phyloP scores from a whole-genome alignment of 1,284 basidiomycete species.

The Ustilago xerochloae region DNA sequence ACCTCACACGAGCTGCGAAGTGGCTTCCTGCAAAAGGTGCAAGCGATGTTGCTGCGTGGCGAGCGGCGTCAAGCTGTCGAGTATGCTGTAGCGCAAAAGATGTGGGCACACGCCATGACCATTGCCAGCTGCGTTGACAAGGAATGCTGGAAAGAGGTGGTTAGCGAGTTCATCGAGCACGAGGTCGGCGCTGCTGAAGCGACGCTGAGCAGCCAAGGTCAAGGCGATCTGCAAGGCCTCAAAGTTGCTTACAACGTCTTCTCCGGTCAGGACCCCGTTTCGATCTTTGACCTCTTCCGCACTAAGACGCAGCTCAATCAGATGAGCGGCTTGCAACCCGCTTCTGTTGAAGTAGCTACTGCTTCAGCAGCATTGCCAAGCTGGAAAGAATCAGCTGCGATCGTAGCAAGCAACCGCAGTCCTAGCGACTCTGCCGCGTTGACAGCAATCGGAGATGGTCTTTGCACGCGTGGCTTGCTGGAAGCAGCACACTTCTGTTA shows the following conservation, averaged over 20 bases:
- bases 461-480: conserved; percentile 78
- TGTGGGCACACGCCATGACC: conserved; percentile 96
- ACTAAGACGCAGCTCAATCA: conserved; percentile 50
- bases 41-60: conserved; percentile 72
- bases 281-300: conserved; percentile 60
- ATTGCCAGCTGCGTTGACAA: conserved; percentile 93
- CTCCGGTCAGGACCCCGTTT: conserved; percentile 57
- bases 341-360: conserved; percentile 67
- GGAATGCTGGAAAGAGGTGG: conserved; percentile 90
- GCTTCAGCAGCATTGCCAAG: conserved; percentile 75
- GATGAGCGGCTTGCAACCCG: conserved; percentile 30
- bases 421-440: conserved; percentile 76
- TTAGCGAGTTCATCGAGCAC: conserved; percentile 82
- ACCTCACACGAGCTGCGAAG: conserved; percentile 55
- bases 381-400: conserved; percentile 88
- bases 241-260: conserved; percentile 65
- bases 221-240: conserved; percentile 57
- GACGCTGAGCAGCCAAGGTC: conserved; percentile 14
- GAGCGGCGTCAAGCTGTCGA: conserved; percentile 87
- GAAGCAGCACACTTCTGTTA: conserved; percentile 94
- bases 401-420: conserved; percentile 82
- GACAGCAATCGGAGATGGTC: conserved; percentile 85
- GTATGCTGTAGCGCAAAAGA: conserved; percentile 84
- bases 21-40: conserved; percentile 58
- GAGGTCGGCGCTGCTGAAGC: conserved; percentile 73